Base-by-base conservation (phyloP, 2,329 filamentous ascomycete species). In the Hymenoscyphus salicellus region DNA sequence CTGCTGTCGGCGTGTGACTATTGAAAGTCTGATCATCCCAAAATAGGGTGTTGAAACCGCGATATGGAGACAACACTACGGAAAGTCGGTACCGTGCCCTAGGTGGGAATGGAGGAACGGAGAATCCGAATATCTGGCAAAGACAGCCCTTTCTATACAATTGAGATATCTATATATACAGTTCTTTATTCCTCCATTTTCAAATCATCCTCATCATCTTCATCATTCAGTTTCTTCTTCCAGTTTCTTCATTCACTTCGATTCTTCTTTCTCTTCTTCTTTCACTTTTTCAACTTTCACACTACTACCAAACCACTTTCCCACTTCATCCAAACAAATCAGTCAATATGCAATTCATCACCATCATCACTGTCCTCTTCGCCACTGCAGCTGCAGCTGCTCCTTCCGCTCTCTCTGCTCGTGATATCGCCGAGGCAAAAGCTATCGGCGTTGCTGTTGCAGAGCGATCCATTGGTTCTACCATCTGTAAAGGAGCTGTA, bases 401-500 rank as follows among this genome's bases (percentile, higher is more conserved):
- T 28, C 55, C 61, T 11, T 52, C 61, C 2, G 16, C 61, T 11
- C 33, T 56, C 16, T n/a, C 55, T 20, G 41, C 55, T 32, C 14
- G 28, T 33, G 61, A 58, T 20, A 30, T 52, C 23, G 38, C 33
- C 28, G 55, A 36, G 30, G 61, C 61, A 0, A 43, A 56, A 17
- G 61, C 58, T 52, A 28, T 63, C 8, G 61, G 61, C 17, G 58
- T 58, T 5, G 58, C 61, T 14, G 52, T 59, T 20, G 61, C 61
- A 23, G 49, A 43, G 32, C 61, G 61, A 23, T 52, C 55, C 55
- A 36, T 62, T 20, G 49, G 30, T 17, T 57, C 36, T n/a, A 62
- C 61, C 11, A 32, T 63, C n/a, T 63, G 61, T 41, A 52, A 63
- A 26, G 61, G 56, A 41, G 61, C 61, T 36, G 61, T 63, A 63